phyloP scores from a whole-genome alignment of 352 stramenopile species.

The Peronosclerospora sorghi region DNA sequence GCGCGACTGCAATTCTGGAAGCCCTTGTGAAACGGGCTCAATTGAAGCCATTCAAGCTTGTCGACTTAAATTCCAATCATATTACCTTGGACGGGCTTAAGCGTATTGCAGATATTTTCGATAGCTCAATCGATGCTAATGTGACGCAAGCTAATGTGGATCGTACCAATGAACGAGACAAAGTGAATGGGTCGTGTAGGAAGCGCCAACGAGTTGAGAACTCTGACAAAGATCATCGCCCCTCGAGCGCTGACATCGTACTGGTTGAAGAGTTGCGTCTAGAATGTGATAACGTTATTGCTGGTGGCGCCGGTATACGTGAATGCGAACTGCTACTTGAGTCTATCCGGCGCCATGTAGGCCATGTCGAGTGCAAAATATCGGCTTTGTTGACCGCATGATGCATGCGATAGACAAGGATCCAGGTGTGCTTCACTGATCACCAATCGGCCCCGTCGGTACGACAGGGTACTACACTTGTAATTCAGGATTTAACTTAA shows the following conservation, averaged over 20 bases:
- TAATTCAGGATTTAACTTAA: no score
- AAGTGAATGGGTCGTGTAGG: not conserved
- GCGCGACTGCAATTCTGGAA: slow-evolving; percentile 31
- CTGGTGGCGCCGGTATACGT: slow-evolving; percentile 6
- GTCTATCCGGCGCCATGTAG: slow-evolving; percentile 21
- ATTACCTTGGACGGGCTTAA: slow-evolving; percentile 39
- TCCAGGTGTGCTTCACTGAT: no score
- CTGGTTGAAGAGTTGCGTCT: slow-evolving; percentile 41
- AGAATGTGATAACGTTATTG: slow-evolving; percentile 56
- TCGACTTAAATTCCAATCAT: slow-evolving; percentile 72
- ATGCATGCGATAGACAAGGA: no score
- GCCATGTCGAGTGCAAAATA: slow-evolving; percentile 46
- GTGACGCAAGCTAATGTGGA: not conserved
- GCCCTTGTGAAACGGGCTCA: slow-evolving; percentile 36
- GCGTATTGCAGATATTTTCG: slow-evolving; percentile 29
- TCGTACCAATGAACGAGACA: not conserved
- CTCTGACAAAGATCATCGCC: slow-evolving; percentile 1
- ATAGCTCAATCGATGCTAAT: slow-evolving; percentile 1
- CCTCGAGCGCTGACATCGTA: not conserved
- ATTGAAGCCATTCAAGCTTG: slow-evolving; percentile 24
- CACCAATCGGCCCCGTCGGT: no score
- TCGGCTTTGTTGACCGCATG: no score
- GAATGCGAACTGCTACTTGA: slow-evolving; percentile 17
- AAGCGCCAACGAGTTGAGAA: slow-evolving; percentile 25
- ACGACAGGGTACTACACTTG: no score